phyloP scores from a whole-genome alignment of 176 grass and related monocot genomes.

The Oryza longistaminata region DNA sequence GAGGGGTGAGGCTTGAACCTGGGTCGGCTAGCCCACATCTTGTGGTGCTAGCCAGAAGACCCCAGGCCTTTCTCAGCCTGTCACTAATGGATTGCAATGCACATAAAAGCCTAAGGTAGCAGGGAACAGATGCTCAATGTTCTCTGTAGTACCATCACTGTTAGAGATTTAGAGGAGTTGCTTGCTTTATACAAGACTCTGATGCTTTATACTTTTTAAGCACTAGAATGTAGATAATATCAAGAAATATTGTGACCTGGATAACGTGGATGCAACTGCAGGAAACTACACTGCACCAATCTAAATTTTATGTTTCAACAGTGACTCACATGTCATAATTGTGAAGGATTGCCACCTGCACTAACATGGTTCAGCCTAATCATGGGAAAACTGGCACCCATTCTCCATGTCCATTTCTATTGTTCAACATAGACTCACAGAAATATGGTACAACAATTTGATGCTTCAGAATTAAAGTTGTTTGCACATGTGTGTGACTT shows the following conservation, averaged over 20 bases:
- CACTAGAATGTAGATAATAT: not conserved
- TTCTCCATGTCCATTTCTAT: not conserved
- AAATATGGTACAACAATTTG: not conserved
- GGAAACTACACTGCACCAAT: not conserved
- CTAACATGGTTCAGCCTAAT: not conserved
- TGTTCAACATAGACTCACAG: not conserved
- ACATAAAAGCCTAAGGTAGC: constrained; percentile 13
- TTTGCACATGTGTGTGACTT: not conserved
- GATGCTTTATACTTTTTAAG: constrained; percentile 14
- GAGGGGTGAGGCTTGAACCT: too few relatives aligned
- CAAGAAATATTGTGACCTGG: not conserved
- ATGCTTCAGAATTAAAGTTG: not conserved
- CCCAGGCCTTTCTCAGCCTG: constrained; percentile 6
- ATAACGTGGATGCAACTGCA: not conserved
- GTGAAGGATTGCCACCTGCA: not conserved
- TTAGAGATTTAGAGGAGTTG: not conserved
- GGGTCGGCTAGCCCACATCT: too few relatives aligned
- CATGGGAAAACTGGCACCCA: not conserved
- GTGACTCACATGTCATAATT: not conserved
- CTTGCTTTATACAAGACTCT: constrained; percentile 6
- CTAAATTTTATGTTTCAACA: not conserved
- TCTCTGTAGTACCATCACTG: not conserved
- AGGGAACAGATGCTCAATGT: not conserved
- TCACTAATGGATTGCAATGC: not conserved
- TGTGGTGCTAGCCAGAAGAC: too few relatives aligned